A percentile compares a stretch with the other conserved stretches of the same genome.
phyloP scores from a whole-genome alignment of 2,329 filamentous ascomycete species.

The Amauroascus verrucosus region DNA sequence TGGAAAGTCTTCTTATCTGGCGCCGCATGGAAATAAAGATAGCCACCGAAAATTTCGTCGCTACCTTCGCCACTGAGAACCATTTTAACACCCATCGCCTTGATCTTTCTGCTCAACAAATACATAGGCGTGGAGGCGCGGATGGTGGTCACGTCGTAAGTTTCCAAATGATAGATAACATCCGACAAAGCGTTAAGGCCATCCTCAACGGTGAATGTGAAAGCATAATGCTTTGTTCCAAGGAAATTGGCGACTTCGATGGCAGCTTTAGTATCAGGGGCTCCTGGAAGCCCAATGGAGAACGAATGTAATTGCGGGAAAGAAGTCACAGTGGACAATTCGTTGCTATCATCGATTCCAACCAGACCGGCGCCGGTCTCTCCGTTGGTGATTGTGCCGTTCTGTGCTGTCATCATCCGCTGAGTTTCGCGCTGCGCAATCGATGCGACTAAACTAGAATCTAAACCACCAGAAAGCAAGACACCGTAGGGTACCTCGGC shows the following conservation, averaged over 20 bases:
- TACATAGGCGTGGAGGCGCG: constrained; percentile 99
- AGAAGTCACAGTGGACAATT: constrained; percentile 79
- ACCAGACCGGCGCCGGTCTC: constrained; percentile 50
- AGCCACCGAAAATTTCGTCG: constrained; percentile 97
- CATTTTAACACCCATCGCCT: constrained; percentile 99
- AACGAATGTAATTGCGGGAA: constrained; percentile 96
- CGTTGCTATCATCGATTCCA: constrained; percentile 86
- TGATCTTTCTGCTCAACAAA: constrained; percentile 94
- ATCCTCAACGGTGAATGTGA: constrained; percentile 97
- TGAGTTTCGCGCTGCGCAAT: constrained; percentile 91
- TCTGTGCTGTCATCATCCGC: constrained; percentile 55
- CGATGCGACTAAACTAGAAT: constrained; percentile 87
- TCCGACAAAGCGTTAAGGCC: constrained; percentile 93
- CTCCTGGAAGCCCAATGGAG: constrained; percentile 88
- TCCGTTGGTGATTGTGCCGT: constrained; percentile 36
- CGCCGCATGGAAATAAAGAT: constrained; percentile 95
- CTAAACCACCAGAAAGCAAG: constrained; percentile 83
- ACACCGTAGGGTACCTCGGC: constrained; percentile 97
- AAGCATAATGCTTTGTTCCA: constrained; percentile 93
- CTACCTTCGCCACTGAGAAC: constrained; percentile 92
- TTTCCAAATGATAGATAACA: constrained; percentile 96
- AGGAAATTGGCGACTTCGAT: constrained; percentile 91
- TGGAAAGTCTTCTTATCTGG: constrained; percentile 90
- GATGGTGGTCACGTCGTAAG: constrained; percentile 96
- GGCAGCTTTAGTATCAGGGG: constrained; percentile 85